Evolutionary conservation across 1,139 yeast genomes (phyloP).

Genomic region (Geotrichum reessii): DNA sequence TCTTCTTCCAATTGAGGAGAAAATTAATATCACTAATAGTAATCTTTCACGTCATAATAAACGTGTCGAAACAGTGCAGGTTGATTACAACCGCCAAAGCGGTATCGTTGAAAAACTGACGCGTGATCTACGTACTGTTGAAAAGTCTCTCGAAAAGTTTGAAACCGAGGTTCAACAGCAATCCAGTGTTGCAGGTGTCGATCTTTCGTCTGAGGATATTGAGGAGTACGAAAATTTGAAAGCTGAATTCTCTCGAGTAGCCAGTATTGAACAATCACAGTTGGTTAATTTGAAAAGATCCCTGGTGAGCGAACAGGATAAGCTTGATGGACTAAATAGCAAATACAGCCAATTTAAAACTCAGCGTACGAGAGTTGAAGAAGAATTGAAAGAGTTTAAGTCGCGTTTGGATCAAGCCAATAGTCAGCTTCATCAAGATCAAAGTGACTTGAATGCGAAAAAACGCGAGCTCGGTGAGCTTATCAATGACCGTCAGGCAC

Average conservation of each 20-base stretch:
- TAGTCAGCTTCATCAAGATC: slow-evolving; percentile 25
- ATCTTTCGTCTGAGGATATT: slow-evolving; percentile 48
- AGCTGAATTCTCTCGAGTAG: slow-evolving; percentile 41
- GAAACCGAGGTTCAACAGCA: slow-evolving; percentile 40
- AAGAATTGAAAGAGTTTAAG: slow-evolving; percentile 35
- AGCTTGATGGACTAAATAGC: slow-evolving; percentile 27
- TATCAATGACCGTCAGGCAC: slow-evolving; percentile 44
- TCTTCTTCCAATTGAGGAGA: slow-evolving; percentile 54
- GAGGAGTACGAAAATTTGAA: slow-evolving; percentile 58
- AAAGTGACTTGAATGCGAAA: slow-evolving; percentile 31
- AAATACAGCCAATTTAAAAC: slow-evolving; percentile 27
- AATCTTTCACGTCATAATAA: slow-evolving; percentile 47
- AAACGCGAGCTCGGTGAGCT: slow-evolving; percentile 42
- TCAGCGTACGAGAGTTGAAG: slow-evolving; percentile 23
- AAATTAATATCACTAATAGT: slow-evolving; percentile 43
- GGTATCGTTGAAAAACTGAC: slow-evolving; percentile 41
- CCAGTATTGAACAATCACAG: slow-evolving; percentile 30
- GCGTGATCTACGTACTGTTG: slow-evolving; percentile 47
- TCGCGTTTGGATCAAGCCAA: slow-evolving; percentile 18
- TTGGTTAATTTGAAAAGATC: slow-evolving; percentile 28
- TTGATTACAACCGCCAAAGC: slow-evolving; percentile 52
- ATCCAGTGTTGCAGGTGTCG: slow-evolving; percentile 27
- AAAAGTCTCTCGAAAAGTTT: slow-evolving; percentile 42
- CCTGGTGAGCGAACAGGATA: slow-evolving; percentile 29
- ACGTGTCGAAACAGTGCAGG: slow-evolving; percentile 49